Evolutionary conservation across 2,329 filamentous ascomycete species (phyloP).

Genomic region (Aspergillus novoparasiticus): DNA sequence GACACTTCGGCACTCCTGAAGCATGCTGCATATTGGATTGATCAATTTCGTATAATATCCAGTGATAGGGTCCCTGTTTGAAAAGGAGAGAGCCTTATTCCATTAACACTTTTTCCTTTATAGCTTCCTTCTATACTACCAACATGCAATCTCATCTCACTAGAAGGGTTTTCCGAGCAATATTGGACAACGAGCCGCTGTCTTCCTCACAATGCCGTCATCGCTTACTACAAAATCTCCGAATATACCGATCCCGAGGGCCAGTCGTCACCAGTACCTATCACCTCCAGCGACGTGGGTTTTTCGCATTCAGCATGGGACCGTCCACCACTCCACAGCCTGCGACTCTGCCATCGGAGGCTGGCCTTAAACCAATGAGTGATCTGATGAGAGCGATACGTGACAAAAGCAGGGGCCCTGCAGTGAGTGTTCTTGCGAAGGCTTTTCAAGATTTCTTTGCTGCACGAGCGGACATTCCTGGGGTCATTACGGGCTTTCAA

Average conservation of each 20-base stretch:
- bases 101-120: neutral
- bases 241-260: slow-evolving; percentile 34
- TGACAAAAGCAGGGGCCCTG: slow-evolving; percentile 66
- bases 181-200: slow-evolving; percentile 49
- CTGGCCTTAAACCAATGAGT: slow-evolving; percentile 70
- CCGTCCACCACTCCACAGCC: slow-evolving; percentile 57
- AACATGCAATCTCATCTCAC: slow-evolving; percentile 50
- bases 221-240: slow-evolving; percentile 34
- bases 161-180: slow-evolving; percentile 47
- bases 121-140: neutral
- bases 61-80: neutral
- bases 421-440: slow-evolving; percentile 62
- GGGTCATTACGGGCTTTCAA: slow-evolving; percentile 65
- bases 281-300: slow-evolving; percentile 33
- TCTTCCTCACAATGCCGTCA: slow-evolving; percentile 41
- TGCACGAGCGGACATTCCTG: slow-evolving; percentile 53
- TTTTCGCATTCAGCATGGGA: slow-evolving; percentile 36
- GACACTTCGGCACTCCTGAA: neutral
- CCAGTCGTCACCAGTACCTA: slow-evolving; percentile 36
- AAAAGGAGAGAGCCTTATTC: neutral
- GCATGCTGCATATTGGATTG: neutral
- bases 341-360: slow-evolving; percentile 59
- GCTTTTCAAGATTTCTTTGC: slow-evolving; percentile 68
- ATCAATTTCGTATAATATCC: neutral
- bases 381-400: slow-evolving; percentile 66